Base-by-base conservation (phyloP, 208 protist species). In the Leishmania tarentolae region DNA sequence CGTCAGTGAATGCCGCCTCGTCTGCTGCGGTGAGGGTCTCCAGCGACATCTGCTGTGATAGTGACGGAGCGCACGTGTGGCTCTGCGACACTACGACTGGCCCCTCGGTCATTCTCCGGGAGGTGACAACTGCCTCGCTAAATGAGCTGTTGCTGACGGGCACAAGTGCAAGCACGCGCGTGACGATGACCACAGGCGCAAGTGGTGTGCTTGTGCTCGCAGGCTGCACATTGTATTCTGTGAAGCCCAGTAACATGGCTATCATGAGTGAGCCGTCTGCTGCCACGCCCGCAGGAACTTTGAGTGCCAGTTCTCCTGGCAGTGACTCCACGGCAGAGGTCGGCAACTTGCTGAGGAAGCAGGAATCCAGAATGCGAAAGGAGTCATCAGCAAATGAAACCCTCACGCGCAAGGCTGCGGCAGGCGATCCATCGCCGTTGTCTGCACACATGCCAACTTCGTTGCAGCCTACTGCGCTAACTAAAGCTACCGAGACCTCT, bases 21-120 rank as follows among this genome's bases (percentile, higher is more conserved):
- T 50, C 31, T 44, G 82, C 63, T 0, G 72, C 63, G 40, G 66
- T 90, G 70, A 35, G 6, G 21, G 35, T 31, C 8, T 68, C 81
- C 21, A 57, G 78, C 1, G 85, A 86, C 52, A 19, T 91, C 4
- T 80, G 82, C 66, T 83, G 87, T 74, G 82, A 86, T 68, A 53
- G 61, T 47, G 78, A 85, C 37, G 81, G 80, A 46, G 73, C 78
- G 8, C 76, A 79, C 40, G 74, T 90, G 66, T 93, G 85, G 87
- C 57, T 84, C 28, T 86, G 88, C 35, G 90, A 89, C 79, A 80
- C 70, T 9, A 73, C 80, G 37, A 86, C 87, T 9, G 80, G 79
- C 2, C 70, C 83, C 31, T 35, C 77, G 1, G 85, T 91, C 11
- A 37, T 83, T 50, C 69, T 93, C 57, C 72, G 81, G 11, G 70